These are phyloP conservation scores for Neurospora sp. DNA, from an alignment of 495 filamentous ascomycete species.

Conservation along the genomic window DNA sequence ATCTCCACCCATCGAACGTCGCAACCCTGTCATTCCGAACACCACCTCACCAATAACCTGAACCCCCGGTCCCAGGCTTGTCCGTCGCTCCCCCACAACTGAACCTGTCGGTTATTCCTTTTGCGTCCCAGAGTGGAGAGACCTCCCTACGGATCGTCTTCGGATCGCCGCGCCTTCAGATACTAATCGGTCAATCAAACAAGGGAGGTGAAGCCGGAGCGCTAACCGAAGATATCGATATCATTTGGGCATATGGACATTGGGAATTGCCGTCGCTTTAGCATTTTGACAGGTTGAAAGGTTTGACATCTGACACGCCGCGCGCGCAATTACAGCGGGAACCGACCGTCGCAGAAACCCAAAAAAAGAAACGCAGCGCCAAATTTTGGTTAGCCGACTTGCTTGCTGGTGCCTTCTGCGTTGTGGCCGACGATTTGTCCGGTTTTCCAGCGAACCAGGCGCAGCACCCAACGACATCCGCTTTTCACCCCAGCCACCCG, in stretches of 20 bases:
- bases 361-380: neutral
- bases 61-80: neutral
- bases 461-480: neutral
- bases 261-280: neutral
- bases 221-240: neutral
- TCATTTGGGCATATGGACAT: neutral
- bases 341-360: neutral
- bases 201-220: neutral
- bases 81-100: neutral
- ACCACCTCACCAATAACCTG: neutral
- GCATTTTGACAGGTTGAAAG: neutral
- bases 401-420: neutral
- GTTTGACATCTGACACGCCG: neutral
- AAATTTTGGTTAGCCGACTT: neutral
- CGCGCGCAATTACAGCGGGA: neutral
- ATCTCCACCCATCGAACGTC: neutral
- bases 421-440: neutral
- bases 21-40: neutral
- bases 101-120: neutral
- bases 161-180: neutral
- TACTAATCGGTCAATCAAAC: neutral
- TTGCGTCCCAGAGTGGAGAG: neutral
- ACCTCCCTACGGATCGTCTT: neutral
- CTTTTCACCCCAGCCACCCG: constrained; percentile 1
- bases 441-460: neutral